Evolutionary conservation across 2,329 filamentous ascomycete species (phyloP), one percentile per base, ranked within the genome.

Genomic region (Dactylella cylindrospora): DNA sequence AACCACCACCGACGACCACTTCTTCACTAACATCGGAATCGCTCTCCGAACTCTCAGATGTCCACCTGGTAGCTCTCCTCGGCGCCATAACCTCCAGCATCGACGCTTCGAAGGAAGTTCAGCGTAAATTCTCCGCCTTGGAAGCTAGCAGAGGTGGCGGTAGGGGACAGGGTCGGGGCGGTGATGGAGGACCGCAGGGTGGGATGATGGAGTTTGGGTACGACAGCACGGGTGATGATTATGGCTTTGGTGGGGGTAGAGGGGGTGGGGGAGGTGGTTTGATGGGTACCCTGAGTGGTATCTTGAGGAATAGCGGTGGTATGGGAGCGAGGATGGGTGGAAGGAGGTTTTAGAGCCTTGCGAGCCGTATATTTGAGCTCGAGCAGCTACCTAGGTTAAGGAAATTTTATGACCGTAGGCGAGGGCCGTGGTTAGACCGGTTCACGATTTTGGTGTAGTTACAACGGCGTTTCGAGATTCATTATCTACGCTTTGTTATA

Each of bases 331-430:
- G 23, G 33, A 38, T 23, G 47, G 41, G 12, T 29, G 75, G 79
- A 59, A 86, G 91, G 74, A 96, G 97, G 79, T 97, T 97, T 73
- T 77, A 95, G n/a, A 83, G 95, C n/a, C 88, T 97, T 8, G 91
- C 91, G 13, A 86, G 82, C n/a, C n/a, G n/a, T n/a, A n/a, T n/a
- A n/a, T n/a, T n/a, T n/a, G n/a, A n/a, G n/a, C n/a, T n/a, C n/a
- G n/a, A n/a, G n/a, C n/a, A n/a, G n/a, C n/a, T n/a, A n/a, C n/a
- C n/a, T n/a, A n/a, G n/a, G n/a, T n/a, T n/a, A n/a, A n/a, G n/a
- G n/a, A n/a, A n/a, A n/a, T n/a, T n/a, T n/a, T n/a, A n/a, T n/a
- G n/a, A n/a, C n/a, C n/a, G n/a, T n/a, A n/a, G n/a, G n/a, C n/a
- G n/a, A n/a, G n/a, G n/a, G n/a, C n/a, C n/a, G n/a, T n/a, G n/a